phyloP scores from a whole-genome alignment of 148 eudicot genomes.

The Salicornia ramosissima region DNA sequence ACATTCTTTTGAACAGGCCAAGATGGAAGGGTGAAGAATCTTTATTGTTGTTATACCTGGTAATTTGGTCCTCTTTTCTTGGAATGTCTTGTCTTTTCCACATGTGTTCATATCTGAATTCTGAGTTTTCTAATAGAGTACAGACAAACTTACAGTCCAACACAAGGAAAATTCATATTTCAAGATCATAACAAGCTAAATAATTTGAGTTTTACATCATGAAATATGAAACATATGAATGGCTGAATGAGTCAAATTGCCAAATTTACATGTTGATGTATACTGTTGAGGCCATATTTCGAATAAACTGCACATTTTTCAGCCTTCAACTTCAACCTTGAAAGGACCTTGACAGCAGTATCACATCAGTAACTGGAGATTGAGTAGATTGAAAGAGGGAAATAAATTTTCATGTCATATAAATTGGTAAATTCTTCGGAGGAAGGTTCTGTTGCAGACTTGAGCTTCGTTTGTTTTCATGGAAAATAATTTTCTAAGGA shows the following conservation, averaged over 20 bases:
- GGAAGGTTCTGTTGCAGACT: neutral
- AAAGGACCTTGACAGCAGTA: neutral
- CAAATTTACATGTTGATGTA: slow-evolving; percentile 14
- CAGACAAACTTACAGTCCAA: neutral
- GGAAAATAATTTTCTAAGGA: too few relatives aligned
- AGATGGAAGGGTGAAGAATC: neutral
- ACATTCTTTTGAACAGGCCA: too few relatives aligned
- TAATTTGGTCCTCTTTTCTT: neutral
- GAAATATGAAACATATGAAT: neutral
- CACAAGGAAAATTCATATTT: neutral
- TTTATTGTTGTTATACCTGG: neutral
- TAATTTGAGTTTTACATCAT: slow-evolving; percentile 1
- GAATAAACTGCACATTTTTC: neutral
- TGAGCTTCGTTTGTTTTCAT: too few relatives aligned
- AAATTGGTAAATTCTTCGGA: neutral
- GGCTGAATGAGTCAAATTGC: neutral
- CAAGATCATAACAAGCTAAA: neutral
- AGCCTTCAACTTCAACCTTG: neutral
- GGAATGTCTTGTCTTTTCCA: neutral
- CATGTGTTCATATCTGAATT: neutral
- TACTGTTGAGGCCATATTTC: neutral
- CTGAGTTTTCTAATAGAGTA: neutral
- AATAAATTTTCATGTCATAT: neutral
- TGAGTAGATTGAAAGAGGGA: neutral
- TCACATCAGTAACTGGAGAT: neutral